Conservation (phyloP, 306 rosid genomes). For the Prinsepia uniflora region DNA sequence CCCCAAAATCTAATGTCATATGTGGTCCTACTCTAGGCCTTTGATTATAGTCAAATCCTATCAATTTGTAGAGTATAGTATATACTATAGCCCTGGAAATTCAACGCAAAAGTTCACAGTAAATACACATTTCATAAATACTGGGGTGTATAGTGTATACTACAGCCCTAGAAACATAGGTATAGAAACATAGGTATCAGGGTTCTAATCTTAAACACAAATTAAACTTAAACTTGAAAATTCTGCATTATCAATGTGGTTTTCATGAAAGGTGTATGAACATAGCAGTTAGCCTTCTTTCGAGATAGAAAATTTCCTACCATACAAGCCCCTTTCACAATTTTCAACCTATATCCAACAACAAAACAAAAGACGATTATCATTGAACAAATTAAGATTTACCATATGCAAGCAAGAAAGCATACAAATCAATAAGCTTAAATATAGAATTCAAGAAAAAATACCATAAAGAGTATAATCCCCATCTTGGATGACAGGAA, state of each 20-base stretch:
- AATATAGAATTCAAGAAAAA: background rate
- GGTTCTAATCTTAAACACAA: background rate
- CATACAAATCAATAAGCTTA: background rate
- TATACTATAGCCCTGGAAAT: background rate
- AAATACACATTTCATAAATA: background rate
- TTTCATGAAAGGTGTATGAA: background rate
- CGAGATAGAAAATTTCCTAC: background rate
- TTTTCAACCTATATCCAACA: background rate
- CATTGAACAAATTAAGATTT: background rate
- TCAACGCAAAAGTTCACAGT: background rate
- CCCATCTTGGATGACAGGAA: slow-evolving; percentile 49
- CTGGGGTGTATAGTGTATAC: background rate
- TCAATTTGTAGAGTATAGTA: background rate
- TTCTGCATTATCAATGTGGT: background rate
- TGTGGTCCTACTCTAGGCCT: background rate
- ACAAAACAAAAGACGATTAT: background rate
- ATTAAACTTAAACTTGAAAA: background rate
- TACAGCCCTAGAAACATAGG: background rate
- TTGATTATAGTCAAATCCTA: background rate
- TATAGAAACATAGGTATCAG: background rate
- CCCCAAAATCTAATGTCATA: background rate
- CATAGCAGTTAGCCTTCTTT: background rate
- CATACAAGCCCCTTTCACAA: background rate
- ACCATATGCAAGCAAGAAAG: background rate
- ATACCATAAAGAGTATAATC: slow-evolving; percentile 43